A percentile compares a stretch with the other conserved stretches of the same genome.
These are phyloP conservation scores for Coniosporium apollinis DNA, from an alignment of 495 filamentous ascomycete genomes.

Conservation along the genomic window DNA sequence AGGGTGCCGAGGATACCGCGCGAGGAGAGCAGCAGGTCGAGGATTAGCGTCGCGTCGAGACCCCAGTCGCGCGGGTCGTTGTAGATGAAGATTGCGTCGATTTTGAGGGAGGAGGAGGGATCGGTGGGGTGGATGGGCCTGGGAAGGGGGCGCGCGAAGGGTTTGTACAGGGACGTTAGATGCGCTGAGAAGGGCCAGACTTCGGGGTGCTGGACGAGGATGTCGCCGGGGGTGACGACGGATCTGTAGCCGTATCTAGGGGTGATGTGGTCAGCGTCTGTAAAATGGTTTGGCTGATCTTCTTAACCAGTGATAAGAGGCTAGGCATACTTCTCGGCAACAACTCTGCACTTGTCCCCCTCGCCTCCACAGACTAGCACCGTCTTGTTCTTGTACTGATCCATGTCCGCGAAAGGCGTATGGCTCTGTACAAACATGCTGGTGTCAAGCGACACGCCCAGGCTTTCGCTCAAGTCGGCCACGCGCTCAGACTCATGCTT, in stretches of 20 bases:
- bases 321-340: constrained; percentile 43
- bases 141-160: constrained; percentile 46
- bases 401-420: constrained; percentile 53
- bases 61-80: constrained; percentile 92
- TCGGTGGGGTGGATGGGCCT: constrained; percentile 20
- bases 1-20: constrained; percentile 62
- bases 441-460: constrained; percentile 40
- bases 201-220: constrained; percentile 50
- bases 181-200: constrained; percentile 68
- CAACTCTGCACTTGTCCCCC: constrained; percentile 52
- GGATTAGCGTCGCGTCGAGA: constrained; percentile 64
- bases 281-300: background rate
- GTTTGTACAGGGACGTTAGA: constrained; percentile 41
- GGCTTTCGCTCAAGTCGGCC: constrained; percentile 45
- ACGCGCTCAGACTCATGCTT: constrained; percentile 57
- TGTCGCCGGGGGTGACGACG: constrained; percentile 74
- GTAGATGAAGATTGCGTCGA: constrained; percentile 78
- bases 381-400: constrained; percentile 44
- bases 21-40: constrained; percentile 63
- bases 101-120: constrained; percentile 38
- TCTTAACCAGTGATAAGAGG: background rate
- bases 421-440: constrained; percentile 69
- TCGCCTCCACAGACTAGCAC: constrained; percentile 73
- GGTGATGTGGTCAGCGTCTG: background rate
- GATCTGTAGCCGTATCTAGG: constrained; percentile 64